A percentile compares a stretch with the other conserved stretches of the same genome.
Evolutionary conservation across 805 yeast genomes (phyloP).

Genomic region (Wickerhamomyces chaumierensis): DNA sequence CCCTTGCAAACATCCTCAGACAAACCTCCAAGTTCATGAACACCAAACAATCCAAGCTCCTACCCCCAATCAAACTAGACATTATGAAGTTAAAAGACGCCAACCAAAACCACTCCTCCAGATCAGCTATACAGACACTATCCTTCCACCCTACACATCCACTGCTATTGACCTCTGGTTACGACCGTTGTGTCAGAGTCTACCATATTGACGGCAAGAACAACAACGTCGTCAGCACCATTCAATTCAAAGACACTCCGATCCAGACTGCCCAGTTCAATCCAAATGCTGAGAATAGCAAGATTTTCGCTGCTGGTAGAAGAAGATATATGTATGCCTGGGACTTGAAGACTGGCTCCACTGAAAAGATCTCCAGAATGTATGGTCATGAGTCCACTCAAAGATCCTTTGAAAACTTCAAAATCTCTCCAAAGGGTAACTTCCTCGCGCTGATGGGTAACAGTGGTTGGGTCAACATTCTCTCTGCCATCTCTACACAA

Average conservation of each 20-base stretch:
- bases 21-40: conserved; percentile 29
- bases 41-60: conserved; percentile 31
- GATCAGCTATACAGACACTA: conserved; percentile 74
- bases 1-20: conserved; percentile 26
- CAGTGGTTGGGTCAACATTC: conserved; percentile 82
- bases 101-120: conserved; percentile 54
- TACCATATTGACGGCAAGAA: conserved; percentile 84
- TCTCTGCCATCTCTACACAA: conserved; percentile 71
- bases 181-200: conserved; percentile 76
- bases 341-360: conserved; percentile 65
- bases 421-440: conserved; percentile 60
- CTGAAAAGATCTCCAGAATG: conserved; percentile 78
- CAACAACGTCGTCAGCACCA: conserved; percentile 72
- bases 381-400: conserved; percentile 88
- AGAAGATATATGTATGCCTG: conserved; percentile 87
- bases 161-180: conserved; percentile 80
- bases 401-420: conserved; percentile 78
- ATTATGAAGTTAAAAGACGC: conserved; percentile 84
- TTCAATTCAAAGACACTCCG: conserved; percentile 72
- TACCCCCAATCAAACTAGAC: conserved; percentile 62
- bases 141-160: conserved; percentile 83
- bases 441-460: conserved; percentile 71
- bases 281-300: conserved; percentile 31
- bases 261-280: conserved; percentile 66
- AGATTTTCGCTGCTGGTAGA: conserved; percentile 80